These are phyloP conservation scores for Schizochytrium sp. DNA, from an alignment of 108 stramenopile genomes.

Conservation along the genomic window DNA sequence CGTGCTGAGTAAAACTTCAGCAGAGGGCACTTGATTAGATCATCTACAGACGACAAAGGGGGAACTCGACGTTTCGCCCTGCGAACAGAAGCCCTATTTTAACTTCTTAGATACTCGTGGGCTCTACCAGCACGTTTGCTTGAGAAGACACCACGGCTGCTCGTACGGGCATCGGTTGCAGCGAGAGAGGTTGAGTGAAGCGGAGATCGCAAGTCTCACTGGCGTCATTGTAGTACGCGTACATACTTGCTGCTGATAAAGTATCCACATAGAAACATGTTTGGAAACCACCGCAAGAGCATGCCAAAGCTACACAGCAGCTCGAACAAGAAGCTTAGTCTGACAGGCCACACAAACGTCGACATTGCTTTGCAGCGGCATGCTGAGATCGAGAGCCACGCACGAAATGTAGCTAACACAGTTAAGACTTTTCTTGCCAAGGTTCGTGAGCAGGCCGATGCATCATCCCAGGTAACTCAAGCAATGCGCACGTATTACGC, in stretches of 20 bases:
- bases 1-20: too few relatives aligned
- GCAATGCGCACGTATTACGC: conserved; percentile 4
- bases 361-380: conserved; percentile 45
- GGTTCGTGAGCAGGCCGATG: conserved; percentile 15
- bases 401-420: background rate
- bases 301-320: background rate
- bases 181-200: too few relatives aligned
- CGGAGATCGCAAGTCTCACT: background rate
- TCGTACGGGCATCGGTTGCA: too few relatives aligned
- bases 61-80: too few relatives aligned
- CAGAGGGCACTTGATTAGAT: too few relatives aligned
- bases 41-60: too few relatives aligned
- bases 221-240: background rate
- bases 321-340: background rate
- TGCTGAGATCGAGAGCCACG: background rate
- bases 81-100: too few relatives aligned
- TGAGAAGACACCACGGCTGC: too few relatives aligned
- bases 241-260: background rate
- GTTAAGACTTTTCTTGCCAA: background rate
- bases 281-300: background rate
- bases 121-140: too few relatives aligned
- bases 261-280: background rate
- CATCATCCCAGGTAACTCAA: background rate
- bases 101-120: too few relatives aligned
- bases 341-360: conserved; percentile 41